A percentile compares a stretch with the other conserved stretches of the same genome.
These are phyloP conservation scores for Dioscorea cayenensis DNA, from an alignment of 116 monocot species.

Conservation along the genomic window DNA sequence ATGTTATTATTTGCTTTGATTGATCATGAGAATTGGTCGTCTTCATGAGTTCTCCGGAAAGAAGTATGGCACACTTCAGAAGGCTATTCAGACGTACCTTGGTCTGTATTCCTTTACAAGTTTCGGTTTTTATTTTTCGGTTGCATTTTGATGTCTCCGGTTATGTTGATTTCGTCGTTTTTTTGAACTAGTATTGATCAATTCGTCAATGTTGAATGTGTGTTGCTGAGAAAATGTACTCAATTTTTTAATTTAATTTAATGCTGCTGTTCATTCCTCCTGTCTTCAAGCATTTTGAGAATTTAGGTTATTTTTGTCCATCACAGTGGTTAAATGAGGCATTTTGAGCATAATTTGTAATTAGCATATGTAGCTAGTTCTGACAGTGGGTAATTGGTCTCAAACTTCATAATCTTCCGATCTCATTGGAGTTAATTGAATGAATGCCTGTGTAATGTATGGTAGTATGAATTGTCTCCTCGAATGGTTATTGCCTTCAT, in stretches of 20 bases:
- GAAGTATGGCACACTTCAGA: conserved; percentile 66
- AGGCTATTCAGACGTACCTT: conserved; percentile 64
- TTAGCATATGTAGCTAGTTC: too few relatives aligned
- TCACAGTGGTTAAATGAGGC: too few relatives aligned
- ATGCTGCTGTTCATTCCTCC: background rate
- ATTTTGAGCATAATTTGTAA: too few relatives aligned
- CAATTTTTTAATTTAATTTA: background rate
- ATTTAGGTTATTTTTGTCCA: background rate
- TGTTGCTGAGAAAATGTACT: background rate
- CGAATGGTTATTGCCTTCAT: background rate
- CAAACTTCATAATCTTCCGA: too few relatives aligned
- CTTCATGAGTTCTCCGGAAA: conserved; percentile 68
- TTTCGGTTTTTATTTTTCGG: background rate
- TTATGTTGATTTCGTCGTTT: background rate
- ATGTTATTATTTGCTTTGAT: too few relatives aligned
- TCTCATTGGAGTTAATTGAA: background rate
- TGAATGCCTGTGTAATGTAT: background rate
- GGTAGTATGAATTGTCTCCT: background rate
- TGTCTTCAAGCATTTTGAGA: background rate
- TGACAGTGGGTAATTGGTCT: too few relatives aligned
- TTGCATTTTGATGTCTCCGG: background rate
- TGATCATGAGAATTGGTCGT: too few relatives aligned
- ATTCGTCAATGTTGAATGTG: too few relatives aligned
- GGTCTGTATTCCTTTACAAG: conserved; percentile 32
- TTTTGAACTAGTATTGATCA: background rate